A percentile compares a stretch with the other conserved stretches of the same genome.
Conservation (phyloP, 495 filamentous ascomycete genomes). For the Usnea hakonensis region DNA sequence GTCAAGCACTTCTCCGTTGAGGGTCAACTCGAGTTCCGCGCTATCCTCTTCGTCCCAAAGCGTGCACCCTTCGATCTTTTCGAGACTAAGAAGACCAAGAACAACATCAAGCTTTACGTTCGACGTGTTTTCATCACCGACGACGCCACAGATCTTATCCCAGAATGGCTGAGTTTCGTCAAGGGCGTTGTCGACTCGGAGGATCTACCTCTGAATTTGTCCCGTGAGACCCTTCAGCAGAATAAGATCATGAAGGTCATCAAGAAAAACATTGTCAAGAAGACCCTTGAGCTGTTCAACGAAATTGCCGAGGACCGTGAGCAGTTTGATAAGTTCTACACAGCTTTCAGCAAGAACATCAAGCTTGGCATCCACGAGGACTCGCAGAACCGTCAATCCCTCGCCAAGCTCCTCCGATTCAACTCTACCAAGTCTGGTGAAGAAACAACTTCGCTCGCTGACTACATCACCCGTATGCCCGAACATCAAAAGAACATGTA, state of each 20-base stretch:
- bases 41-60: slow-evolving; percentile 99
- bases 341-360: slow-evolving; percentile 99
- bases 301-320: slow-evolving; percentile 99
- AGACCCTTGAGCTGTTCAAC: slow-evolving; percentile 96
- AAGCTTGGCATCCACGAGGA: slow-evolving; percentile 99
- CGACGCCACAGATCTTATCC: slow-evolving; percentile 96
- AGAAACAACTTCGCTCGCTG: slow-evolving; percentile 83
- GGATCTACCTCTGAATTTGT: slow-evolving; percentile 97
- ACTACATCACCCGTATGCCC: slow-evolving; percentile 98
- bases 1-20: slow-evolving; percentile 99
- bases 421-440: slow-evolving; percentile 98
- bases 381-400: slow-evolving; percentile 84
- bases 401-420: slow-evolving; percentile 98
- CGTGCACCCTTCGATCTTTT: slow-evolving; percentile 99
- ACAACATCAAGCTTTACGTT: slow-evolving; percentile 99
- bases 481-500: slow-evolving; percentile 99
- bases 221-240: slow-evolving; percentile 99
- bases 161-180: slow-evolving; percentile 98
- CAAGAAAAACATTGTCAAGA: slow-evolving; percentile 99
- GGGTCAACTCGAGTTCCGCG: slow-evolving; percentile 99
- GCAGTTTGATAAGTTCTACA: slow-evolving; percentile 99
- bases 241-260: slow-evolving; percentile 99
- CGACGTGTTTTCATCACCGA: slow-evolving; percentile 99
- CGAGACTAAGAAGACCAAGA: slow-evolving; percentile 99
- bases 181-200: slow-evolving; percentile 99